Base-by-base conservation (phyloP, 495 filamentous ascomycete species). In the Penicillium cinerascens region DNA sequence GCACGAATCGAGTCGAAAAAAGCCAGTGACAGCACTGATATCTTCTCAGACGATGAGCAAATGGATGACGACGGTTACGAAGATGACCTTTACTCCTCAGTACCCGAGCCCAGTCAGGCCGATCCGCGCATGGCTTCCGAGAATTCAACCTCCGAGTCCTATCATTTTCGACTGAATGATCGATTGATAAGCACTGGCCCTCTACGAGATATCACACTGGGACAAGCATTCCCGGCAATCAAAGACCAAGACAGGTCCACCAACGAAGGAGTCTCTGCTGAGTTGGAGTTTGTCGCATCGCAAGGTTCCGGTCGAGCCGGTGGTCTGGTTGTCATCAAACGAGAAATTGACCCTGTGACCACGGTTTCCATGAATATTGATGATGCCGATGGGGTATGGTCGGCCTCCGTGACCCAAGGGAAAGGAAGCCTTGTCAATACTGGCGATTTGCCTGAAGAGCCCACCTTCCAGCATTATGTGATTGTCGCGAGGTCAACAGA, bases 161-260 rank as follows among this genome's bases (percentile, higher is more conserved):
- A 92, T 51, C 72, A 71, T 33, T 92, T 97, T 56, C 78, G 80
- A 44, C 66, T 93, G 23, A 83, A 92, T 57, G 95, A 97, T 68
- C 72, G 70, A 18, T 74, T 97, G 20, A 60, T 81, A 16, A 95
- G 84, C 63, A 78, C 92, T 46, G 93, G 84, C 0, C 89, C 92
- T 15, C 82, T 96, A 49, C 81, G 80, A 47, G 85, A 87, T 53
- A 66, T 91, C 43, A 81, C 86, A 2, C 70, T 89, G 40, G 85
- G 87, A 25, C 75, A 74, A 48, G 68, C 78, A 15, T 52, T 35
- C 21, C 44, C 59, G 15, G 20, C 21, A 43, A 36, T 29, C 6
- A 15, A 42, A 26, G 17, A 26, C n/a, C 41, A 54, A 29, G 38
- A 42, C 37, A 38, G 44, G 8, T 6, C 44, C 49, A 63, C 60